Evolutionary conservation across 192 early-diverging fungal genomes (phyloP).

Genomic region (Bifiguratus adelaidae): DNA sequence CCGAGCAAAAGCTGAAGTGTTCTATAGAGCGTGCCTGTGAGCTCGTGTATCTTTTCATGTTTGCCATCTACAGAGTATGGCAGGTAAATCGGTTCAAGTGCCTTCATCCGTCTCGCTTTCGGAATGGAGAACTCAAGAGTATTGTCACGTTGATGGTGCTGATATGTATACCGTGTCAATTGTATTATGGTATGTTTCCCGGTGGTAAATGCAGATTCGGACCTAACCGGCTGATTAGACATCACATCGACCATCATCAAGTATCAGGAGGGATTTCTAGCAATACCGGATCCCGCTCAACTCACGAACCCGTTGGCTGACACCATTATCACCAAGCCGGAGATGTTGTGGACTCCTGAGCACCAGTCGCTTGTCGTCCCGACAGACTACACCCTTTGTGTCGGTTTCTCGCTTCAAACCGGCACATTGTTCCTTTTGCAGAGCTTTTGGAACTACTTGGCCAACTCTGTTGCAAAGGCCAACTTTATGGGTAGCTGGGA

Average conservation of each 20-base stretch:
- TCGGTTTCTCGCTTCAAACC: constrained; percentile 25
- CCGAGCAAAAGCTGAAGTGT: neutral
- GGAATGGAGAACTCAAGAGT: constrained; percentile 15
- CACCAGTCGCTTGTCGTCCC: constrained; percentile 1
- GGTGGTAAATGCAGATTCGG: neutral
- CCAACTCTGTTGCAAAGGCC: constrained; percentile 22
- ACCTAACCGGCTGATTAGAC: constrained; percentile 2
- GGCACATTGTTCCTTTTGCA: constrained; percentile 24
- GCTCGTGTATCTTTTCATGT: constrained; percentile 14
- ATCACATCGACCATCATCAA: constrained; percentile 15
- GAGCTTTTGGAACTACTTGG: constrained; percentile 31
- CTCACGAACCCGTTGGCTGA: neutral
- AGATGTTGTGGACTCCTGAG: constrained; percentile 4
- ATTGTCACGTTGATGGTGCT: constrained; percentile 16
- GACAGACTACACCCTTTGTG: constrained; percentile 22
- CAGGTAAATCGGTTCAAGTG: constrained; percentile 15
- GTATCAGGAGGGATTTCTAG: constrained; percentile 24
- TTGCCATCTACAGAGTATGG: constrained; percentile 11
- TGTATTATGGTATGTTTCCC: constrained; percentile 15
- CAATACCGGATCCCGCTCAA: neutral
- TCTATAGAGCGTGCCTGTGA: constrained; percentile 13
- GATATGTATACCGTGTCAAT: constrained; percentile 17
- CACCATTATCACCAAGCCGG: constrained; percentile 9
- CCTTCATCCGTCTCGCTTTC: constrained; percentile 4
- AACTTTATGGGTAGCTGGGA: constrained; percentile 30